Conservation (phyloP, 805 yeast genomes). For the Metschnikowia borealis region DNA sequence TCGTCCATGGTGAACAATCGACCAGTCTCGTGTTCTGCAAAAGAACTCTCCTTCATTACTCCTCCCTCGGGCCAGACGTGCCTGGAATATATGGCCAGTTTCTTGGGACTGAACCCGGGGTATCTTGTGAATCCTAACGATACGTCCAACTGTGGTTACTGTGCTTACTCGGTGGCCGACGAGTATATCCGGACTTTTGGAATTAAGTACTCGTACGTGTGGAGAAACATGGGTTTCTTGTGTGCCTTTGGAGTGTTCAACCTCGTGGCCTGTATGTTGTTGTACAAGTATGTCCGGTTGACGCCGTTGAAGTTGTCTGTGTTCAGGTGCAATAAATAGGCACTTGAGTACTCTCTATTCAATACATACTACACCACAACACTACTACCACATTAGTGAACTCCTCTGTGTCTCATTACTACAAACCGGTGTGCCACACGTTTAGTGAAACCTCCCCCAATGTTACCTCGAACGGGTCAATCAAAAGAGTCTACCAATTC, state of each 20-base stretch:
- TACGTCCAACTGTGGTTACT: background rate
- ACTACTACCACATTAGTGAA: too few relatives aligned
- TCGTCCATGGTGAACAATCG: conserved; percentile 39
- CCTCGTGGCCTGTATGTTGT: conserved; percentile 7
- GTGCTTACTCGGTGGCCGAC: background rate
- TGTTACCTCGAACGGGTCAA: too few relatives aligned
- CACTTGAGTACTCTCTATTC: too few relatives aligned
- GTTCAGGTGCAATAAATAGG: too few relatives aligned
- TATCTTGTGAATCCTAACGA: background rate
- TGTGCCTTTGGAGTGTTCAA: conserved; percentile 11
- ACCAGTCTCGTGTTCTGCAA: conserved; percentile 43
- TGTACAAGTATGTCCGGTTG: conserved; percentile 13
- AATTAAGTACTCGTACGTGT: conserved; percentile 8
- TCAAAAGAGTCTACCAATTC: too few relatives aligned
- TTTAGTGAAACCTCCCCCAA: too few relatives aligned
- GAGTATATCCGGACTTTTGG: conserved; percentile 6
- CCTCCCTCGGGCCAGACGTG: conserved; percentile 37
- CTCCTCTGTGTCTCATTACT: too few relatives aligned
- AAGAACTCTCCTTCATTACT: conserved; percentile 44
- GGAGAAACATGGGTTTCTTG: conserved; percentile 14
- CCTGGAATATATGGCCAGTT: background rate
- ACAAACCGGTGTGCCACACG: too few relatives aligned
- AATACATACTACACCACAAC: too few relatives aligned
- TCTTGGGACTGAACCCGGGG: background rate
- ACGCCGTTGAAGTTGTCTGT: background rate